Base-by-base conservation (phyloP, 306 rosid genomes). In the Rosa persica region DNA sequence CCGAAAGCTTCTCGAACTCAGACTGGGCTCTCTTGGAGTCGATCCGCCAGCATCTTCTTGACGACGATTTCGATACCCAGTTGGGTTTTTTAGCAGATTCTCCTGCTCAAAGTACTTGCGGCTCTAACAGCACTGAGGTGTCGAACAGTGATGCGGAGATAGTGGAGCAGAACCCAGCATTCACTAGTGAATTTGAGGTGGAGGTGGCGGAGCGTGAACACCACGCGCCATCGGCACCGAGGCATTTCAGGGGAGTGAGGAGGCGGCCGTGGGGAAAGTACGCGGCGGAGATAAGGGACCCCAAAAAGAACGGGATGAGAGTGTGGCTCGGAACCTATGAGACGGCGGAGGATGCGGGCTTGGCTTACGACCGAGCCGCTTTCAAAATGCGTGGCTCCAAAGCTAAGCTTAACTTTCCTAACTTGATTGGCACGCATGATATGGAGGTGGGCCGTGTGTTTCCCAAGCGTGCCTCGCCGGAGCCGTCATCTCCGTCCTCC, bases 231-330 rank as follows among this genome's bases (percentile, higher is more conserved):
- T 75, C 7, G 0, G 68, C 52, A 60, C 75, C 12, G 44, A 77
- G 58, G 19, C 71, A 72, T 8, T 90, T 77, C 61, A 74, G 80
- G 55, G 92, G 94, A 2, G 95, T 88, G 75, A 83, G 95, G 70
- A 79, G 89, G 10, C 78, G 92, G 81, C 92, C 92, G 0, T 88
- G 90, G 95, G 95, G 95, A 7, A 88, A 88, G 78, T 90, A 78
- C 38, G 95, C 92, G 0, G 92, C 92, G 8, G 92, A 90, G 82
- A 84, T 84, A 34, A 74, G 87, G 43, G 82, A 84, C 44, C 84
- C 82, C 8, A 80, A 60, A 10, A 87, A 71, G 73, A 90, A 83
- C 9, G 90, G 95, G 12, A 79, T 79, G 4, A 87, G 92, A 38
- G 83, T 86, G 38, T 88, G 95, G 95, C 92, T 90, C 0, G 95